These are phyloP conservation scores for Lactarius trivialis DNA, from an alignment of 768 basidiomycete species.

Conservation along the genomic window DNA sequence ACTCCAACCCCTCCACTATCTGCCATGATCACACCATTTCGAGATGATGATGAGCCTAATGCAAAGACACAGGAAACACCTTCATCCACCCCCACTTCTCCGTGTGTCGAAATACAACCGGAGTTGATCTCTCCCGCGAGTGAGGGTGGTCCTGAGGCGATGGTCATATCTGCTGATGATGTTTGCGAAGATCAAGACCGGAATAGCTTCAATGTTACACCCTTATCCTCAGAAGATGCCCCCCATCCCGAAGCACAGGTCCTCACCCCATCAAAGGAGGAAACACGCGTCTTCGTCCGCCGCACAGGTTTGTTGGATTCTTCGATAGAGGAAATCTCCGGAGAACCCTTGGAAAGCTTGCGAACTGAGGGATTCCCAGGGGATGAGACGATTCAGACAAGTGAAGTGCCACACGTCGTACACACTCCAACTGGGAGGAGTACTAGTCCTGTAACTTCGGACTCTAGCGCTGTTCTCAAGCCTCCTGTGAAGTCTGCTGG, in stretches of 20 bases:
- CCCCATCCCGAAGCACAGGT: background rate
- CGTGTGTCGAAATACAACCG: background rate
- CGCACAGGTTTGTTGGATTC: slow-evolving; percentile 8
- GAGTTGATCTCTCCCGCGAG: background rate
- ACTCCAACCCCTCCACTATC: slow-evolving; percentile 19
- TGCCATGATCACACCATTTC: slow-evolving; percentile 12
- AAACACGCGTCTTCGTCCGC: slow-evolving; percentile 2
- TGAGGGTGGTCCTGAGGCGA: background rate
- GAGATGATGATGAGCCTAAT: slow-evolving; percentile 4
- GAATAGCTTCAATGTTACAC: background rate
- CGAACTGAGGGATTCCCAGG: background rate
- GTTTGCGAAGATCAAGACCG: background rate
- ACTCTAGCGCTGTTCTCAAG: background rate
- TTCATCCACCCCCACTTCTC: background rate
- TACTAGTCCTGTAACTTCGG: background rate
- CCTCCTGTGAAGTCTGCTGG: background rate
- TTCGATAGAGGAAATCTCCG: background rate
- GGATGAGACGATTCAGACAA: background rate
- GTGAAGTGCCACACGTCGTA: background rate
- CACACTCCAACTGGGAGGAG: background rate
- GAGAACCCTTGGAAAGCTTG: background rate
- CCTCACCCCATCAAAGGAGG: background rate
- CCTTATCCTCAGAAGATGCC: background rate
- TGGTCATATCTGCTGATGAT: background rate
- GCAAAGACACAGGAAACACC: background rate